phyloP scores from a whole-genome alignment of 768 basidiomycete species.

The Leccinum subgranulosum region DNA sequence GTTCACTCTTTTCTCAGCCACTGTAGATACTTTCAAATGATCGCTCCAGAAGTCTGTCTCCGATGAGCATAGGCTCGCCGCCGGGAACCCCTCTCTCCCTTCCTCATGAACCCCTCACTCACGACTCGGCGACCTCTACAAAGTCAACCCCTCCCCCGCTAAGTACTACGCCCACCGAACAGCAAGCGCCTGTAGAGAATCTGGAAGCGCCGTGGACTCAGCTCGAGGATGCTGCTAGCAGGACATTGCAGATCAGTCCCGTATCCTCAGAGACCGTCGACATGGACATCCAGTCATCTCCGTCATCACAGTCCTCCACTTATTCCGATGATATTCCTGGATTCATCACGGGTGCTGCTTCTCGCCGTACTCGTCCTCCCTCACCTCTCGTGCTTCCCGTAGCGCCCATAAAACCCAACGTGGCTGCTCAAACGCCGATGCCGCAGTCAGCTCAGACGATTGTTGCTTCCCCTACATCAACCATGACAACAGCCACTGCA shows the following conservation, averaged over 20 bases:
- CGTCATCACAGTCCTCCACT: slow-evolving; percentile 23
- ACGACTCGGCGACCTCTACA: slow-evolving; percentile 3
- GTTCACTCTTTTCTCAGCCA: slow-evolving; percentile 21
- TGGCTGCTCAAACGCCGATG: slow-evolving; percentile 13
- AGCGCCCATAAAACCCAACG: slow-evolving; percentile 7
- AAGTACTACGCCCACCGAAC: slow-evolving; percentile 14
- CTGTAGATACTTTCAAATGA: slow-evolving; percentile 29
- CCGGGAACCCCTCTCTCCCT: slow-evolving; percentile 35
- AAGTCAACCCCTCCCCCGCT: slow-evolving; percentile 2
- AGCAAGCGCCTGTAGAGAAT: slow-evolving; percentile 19
- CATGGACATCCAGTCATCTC: slow-evolving; percentile 35
- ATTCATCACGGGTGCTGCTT: slow-evolving; percentile 30
- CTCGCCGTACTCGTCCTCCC: slow-evolving; percentile 25
- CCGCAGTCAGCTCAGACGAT: slow-evolving; percentile 13
- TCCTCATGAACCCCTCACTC: neutral
- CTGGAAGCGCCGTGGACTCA: slow-evolving; percentile 13
- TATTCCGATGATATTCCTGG: slow-evolving; percentile 32
- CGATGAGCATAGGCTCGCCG: slow-evolving; percentile 59
- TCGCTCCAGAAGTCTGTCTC: slow-evolving; percentile 50
- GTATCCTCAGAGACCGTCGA: slow-evolving; percentile 34
- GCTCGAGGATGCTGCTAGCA: slow-evolving; percentile 27
- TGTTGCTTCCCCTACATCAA: slow-evolving; percentile 18
- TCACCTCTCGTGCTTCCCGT: slow-evolving; percentile 25
- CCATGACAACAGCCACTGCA: slow-evolving; percentile 6
- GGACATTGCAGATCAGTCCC: slow-evolving; percentile 28